Percentiles rank a stretch among this genome's conserved stretches.
Conservation (phyloP, 345 rosid species). For the Ceriops decandra region DNA sequence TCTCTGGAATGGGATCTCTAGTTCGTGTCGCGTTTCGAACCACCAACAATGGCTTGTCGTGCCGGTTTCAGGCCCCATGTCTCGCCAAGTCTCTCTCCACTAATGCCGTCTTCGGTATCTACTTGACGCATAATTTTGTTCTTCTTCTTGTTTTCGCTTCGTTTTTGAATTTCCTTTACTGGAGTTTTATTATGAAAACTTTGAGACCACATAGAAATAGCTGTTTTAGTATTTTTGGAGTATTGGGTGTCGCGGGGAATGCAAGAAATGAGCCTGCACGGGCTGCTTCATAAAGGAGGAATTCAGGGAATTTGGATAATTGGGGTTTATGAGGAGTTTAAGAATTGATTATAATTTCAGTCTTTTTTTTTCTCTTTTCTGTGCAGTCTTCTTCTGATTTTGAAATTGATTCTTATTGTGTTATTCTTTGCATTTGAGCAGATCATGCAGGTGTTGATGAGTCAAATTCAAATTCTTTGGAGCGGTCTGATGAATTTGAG, state of each 20-base stretch:
- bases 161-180: neutral
- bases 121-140: neutral
- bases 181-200: neutral
- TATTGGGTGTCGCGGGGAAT: too few species aligned
- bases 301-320: too few species aligned
- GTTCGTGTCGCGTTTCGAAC: conserved; percentile 28
- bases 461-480: neutral
- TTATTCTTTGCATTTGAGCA: neutral
- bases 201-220: neutral
- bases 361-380: neutral
- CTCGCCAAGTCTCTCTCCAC: conserved; percentile 32
- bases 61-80: conserved; percentile 17
- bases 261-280: too few species aligned
- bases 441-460: neutral
- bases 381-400: neutral
- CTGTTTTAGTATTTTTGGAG: too few species aligned
- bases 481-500: conserved; percentile 35
- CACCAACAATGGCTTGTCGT: conserved; percentile 17
- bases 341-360: neutral
- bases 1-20: conserved; percentile 27
- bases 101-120: conserved; percentile 31
- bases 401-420: neutral
- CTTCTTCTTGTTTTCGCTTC: neutral
- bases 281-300: too few species aligned
- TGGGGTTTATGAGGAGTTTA: too few species aligned